These are phyloP conservation scores for Colletotrichum sp. DNA, from an alignment of 2,329 filamentous ascomycete genomes.

Conservation along the genomic window DNA sequence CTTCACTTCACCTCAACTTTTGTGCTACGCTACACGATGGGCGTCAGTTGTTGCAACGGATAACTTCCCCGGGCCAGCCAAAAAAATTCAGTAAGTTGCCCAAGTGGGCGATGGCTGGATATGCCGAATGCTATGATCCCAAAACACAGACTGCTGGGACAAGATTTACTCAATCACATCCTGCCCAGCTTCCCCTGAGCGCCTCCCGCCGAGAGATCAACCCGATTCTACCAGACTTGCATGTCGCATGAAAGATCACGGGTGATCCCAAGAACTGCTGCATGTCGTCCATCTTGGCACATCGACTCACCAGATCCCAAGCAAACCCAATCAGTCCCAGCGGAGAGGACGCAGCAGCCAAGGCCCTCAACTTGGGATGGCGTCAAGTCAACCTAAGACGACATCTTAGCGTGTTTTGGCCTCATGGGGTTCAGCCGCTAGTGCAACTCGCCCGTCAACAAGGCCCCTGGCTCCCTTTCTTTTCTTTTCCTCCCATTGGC, in stretches of 20 bases:
- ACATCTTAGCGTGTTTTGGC: conserved; percentile 8
- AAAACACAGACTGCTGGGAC: background rate
- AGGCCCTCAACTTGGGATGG: background rate
- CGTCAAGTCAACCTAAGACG: conserved; percentile 3
- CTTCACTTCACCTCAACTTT: background rate
- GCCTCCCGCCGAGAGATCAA: background rate
- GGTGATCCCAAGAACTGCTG: background rate
- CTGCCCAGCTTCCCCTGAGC: background rate
- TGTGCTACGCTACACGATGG: background rate
- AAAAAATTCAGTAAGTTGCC: background rate
- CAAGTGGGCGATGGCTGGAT: background rate
- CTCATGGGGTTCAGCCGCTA: conserved; percentile 3
- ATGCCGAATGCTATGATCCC: background rate
- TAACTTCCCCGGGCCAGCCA: background rate
- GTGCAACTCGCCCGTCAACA: background rate
- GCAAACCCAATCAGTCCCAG: background rate
- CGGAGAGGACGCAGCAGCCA: background rate
- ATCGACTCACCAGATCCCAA: background rate
- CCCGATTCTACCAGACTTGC: background rate
- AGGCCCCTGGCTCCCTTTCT: background rate
- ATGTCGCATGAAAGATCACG: background rate
- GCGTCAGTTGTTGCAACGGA: background rate
- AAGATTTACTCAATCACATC: background rate
- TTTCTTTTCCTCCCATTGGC: background rate
- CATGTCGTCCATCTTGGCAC: background rate